A percentile compares a stretch with the other conserved stretches of the same genome.
phyloP scores from a whole-genome alignment of 2,329 filamentous ascomycete genomes.

The Hymenoscyphus infarciens region DNA sequence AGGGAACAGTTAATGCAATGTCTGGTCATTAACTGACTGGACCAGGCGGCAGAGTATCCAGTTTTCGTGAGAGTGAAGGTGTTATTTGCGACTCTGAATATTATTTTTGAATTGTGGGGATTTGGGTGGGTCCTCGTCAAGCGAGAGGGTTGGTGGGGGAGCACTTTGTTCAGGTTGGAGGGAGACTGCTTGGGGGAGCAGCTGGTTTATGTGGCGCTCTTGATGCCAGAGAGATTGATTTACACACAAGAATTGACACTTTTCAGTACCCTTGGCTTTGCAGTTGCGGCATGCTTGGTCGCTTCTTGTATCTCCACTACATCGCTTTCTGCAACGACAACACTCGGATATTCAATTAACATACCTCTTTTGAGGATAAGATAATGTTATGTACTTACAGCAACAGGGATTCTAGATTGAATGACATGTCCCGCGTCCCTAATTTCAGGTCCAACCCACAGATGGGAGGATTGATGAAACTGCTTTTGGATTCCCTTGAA shows the following conservation, averaged over 20 bases:
- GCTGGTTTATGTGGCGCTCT: neutral
- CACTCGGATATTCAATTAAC: neutral
- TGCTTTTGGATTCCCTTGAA: neutral
- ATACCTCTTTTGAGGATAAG: neutral
- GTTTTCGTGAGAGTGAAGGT: no score
- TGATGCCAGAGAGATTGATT: neutral
- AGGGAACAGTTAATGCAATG: no score
- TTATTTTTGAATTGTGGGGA: no score
- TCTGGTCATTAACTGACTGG: no score
- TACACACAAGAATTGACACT: neutral
- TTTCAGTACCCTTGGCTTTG: neutral
- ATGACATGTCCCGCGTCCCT: neutral
- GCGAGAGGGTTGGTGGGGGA: no score
- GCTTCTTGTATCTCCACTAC: neutral
- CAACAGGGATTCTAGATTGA: neutral
- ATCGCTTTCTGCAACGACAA: neutral
- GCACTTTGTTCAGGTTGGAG: no score
- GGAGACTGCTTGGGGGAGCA: neutral
- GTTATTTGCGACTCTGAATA: no score
- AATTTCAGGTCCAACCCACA: neutral
- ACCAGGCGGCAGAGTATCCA: no score
- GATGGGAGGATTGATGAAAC: neutral
- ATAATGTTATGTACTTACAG: neutral
- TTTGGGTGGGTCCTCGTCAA: no score
- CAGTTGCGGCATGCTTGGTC: neutral